phyloP scores from a whole-genome alignment of 306 rosid genomes.

The Quercus robur region DNA sequence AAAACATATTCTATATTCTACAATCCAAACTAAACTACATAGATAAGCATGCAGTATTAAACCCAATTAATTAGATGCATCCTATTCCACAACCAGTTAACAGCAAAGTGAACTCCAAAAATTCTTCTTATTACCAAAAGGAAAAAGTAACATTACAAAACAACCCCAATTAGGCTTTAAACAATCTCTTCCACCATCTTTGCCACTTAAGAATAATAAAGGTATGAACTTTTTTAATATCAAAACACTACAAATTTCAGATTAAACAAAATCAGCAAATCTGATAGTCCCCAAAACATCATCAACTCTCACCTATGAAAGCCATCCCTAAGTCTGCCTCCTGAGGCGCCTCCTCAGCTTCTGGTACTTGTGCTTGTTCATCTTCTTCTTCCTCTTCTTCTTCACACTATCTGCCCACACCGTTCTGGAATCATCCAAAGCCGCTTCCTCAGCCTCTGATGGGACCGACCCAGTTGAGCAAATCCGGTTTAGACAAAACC shows the following conservation, averaged over 20 bases:
- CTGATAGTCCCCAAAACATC: slow-evolving; percentile 7
- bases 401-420: slow-evolving; percentile 84
- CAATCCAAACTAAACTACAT: not conserved
- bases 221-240: no score
- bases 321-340: slow-evolving; percentile 43
- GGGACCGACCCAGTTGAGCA: slow-evolving; percentile 21
- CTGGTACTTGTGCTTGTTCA: slow-evolving; percentile 82
- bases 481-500: slow-evolving; percentile 41
- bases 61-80: not conserved
- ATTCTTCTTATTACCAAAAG: not conserved
- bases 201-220: not conserved
- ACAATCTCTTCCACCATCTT: not conserved
- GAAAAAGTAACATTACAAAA: not conserved
- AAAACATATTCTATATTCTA: not conserved
- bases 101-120: slow-evolving; percentile 5
- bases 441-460: slow-evolving; percentile 26
- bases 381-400: slow-evolving; percentile 83
- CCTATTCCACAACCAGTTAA: slow-evolving; percentile 2
- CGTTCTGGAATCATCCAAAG: slow-evolving; percentile 37
- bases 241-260: not conserved
- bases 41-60: not conserved
- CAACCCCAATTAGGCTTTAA: slow-evolving; percentile 3
- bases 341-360: slow-evolving; percentile 68
- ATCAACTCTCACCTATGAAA: slow-evolving; percentile 36
- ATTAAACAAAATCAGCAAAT: not conserved